Conservation (phyloP, 2,329 filamentous ascomycete species). For the Aurifilum marmelostoma region DNA sequence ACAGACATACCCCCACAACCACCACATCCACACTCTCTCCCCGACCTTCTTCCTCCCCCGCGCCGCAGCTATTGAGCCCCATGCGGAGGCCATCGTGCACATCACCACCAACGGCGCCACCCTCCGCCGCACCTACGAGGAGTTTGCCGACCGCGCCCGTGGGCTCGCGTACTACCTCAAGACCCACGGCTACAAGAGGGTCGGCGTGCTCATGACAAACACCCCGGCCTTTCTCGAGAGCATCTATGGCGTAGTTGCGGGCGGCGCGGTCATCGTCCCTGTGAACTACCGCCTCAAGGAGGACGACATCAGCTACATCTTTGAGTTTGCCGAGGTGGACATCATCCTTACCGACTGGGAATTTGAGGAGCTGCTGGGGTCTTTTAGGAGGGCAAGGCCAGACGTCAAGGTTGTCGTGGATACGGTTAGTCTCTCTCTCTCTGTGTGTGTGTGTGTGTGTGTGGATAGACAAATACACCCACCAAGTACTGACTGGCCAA, state of each 20-base stretch:
- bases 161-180: slow-evolving; percentile 87
- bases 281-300: slow-evolving; percentile 69
- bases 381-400: slow-evolving; percentile 64
- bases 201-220: slow-evolving; percentile 88
- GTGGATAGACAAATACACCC: not conserved
- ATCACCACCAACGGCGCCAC: slow-evolving; percentile 75
- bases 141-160: slow-evolving; percentile 82
- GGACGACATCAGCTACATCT: slow-evolving; percentile 89
- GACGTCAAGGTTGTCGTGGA: slow-evolving; percentile 77
- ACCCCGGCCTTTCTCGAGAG: slow-evolving; percentile 92
- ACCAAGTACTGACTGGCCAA: not conserved
- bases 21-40: slow-evolving; percentile 77
- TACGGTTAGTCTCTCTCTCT: slow-evolving; percentile 42
- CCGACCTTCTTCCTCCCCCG: slow-evolving; percentile 87
- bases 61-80: slow-evolving; percentile 84
- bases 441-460: not conserved
- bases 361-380: slow-evolving; percentile 70
- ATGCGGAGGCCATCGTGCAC: slow-evolving; percentile 84
- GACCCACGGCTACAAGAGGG: slow-evolving; percentile 72
- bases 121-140: slow-evolving; percentile 75
- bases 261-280: slow-evolving; percentile 75
- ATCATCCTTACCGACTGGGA: slow-evolving; percentile 85
- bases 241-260: slow-evolving; percentile 84
- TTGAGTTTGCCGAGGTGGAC: slow-evolving; percentile 85
- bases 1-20: slow-evolving; percentile 46